A percentile compares a stretch with the other conserved stretches of the same genome.
phyloP scores from a whole-genome alignment of 441 rosid species.

The Jatropha podagrica region DNA sequence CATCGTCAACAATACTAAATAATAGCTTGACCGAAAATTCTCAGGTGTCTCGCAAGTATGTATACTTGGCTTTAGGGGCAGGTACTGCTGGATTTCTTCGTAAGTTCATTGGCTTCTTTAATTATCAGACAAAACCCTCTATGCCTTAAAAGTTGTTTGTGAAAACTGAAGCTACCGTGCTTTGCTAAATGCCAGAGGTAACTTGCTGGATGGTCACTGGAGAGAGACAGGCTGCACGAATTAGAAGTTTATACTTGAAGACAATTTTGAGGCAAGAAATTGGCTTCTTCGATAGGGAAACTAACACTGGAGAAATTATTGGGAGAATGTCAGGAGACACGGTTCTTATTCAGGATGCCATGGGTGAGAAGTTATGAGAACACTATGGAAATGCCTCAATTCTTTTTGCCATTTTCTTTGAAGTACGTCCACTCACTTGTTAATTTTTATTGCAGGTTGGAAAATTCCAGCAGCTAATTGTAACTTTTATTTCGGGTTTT shows the following conservation, averaged over 20 bases:
- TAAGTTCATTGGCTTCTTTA: constrained; percentile 34
- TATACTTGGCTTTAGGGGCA: constrained; percentile 61
- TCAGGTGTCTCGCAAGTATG: constrained; percentile 59
- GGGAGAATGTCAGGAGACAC: constrained; percentile 86
- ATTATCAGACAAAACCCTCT: too few species aligned
- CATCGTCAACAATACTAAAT: not conserved
- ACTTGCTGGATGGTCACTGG: constrained; percentile 77
- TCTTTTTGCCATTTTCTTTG: not conserved
- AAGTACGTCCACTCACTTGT: not conserved
- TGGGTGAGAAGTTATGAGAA: constrained; percentile 69
- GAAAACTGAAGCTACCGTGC: not conserved
- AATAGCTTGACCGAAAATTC: not conserved
- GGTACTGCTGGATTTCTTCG: constrained; percentile 58
- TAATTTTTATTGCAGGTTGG: constrained; percentile 55
- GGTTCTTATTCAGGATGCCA: constrained; percentile 75
- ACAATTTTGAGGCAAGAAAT: constrained; percentile 77
- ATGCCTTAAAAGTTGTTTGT: not conserved
- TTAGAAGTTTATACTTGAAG: constrained; percentile 60
- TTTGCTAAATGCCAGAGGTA: constrained; percentile 48
- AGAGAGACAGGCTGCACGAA: constrained; percentile 72
- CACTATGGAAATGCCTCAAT: not conserved
- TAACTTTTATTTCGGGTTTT: constrained; percentile 68
- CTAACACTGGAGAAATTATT: constrained; percentile 66
- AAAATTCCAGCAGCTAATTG: constrained; percentile 51
- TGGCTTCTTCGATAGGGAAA: constrained; percentile 67